Evolutionary conservation across 2,329 filamentous ascomycete species (phyloP).

Genomic region (Aspergillus fumigatiaffinis): DNA sequence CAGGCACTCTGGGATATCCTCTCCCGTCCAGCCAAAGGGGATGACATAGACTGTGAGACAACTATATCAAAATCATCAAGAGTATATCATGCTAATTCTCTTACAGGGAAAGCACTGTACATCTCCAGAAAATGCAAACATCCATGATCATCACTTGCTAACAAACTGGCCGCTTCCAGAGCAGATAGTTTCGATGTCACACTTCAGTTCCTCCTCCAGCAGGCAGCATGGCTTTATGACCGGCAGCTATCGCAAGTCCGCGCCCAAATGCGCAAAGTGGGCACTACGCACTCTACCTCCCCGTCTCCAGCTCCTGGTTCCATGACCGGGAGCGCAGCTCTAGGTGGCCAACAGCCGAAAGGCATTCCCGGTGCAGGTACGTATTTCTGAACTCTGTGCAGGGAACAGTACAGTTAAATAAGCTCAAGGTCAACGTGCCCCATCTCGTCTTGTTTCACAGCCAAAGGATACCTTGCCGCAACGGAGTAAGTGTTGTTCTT

Average conservation of each 20-base stretch:
- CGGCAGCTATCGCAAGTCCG: slow-evolving; percentile 84
- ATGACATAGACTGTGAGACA: slow-evolving; percentile 74
- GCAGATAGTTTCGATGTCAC: slow-evolving; percentile 78
- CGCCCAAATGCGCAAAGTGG: slow-evolving; percentile 74
- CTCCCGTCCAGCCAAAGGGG: slow-evolving; percentile 72
- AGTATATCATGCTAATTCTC: slow-evolving; percentile 16
- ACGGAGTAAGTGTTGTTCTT: slow-evolving; percentile 20
- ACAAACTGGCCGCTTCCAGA: slow-evolving; percentile 37
- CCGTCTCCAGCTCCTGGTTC: slow-evolving; percentile 43
- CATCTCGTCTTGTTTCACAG: slow-evolving; percentile 36
- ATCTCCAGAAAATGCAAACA: neutral
- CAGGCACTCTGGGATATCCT: slow-evolving; percentile 86
- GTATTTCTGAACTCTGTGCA: neutral
- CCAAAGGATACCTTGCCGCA: slow-evolving; percentile 28
- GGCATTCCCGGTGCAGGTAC: slow-evolving; percentile 31
- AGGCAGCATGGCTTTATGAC: slow-evolving; percentile 92
- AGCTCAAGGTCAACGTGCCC: slow-evolving; percentile 34
- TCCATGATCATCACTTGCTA: neutral
- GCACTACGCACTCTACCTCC: slow-evolving; percentile 38
- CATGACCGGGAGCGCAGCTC: slow-evolving; percentile 38
- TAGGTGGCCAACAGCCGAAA: slow-evolving; percentile 34
- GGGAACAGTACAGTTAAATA: slow-evolving; percentile 1
- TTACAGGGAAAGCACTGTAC: slow-evolving; percentile 71
- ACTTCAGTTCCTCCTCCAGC: slow-evolving; percentile 82
- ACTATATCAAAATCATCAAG: slow-evolving; percentile 20